A percentile compares a stretch with the other conserved stretches of the same genome.
Evolutionary conservation across 345 rosid species (phyloP).

Genomic region (Camelina sativa): DNA sequence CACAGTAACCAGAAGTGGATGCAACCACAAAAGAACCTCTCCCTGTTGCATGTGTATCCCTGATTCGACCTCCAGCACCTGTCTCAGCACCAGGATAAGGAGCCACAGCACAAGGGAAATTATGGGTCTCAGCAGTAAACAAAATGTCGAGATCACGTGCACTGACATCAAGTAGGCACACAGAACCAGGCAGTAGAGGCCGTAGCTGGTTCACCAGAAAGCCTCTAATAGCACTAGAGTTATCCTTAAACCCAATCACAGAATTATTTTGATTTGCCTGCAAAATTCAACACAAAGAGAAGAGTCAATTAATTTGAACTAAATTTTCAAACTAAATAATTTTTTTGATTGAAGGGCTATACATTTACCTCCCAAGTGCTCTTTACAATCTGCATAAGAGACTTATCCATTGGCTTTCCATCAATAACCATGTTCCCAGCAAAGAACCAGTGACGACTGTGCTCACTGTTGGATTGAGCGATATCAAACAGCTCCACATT

Average conservation of each 20-base stretch:
- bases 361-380: constrained; percentile 82
- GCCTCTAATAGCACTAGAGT: constrained; percentile 93
- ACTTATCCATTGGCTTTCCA: constrained; percentile 76
- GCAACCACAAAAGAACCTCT: constrained; percentile 90
- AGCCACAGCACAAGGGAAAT: constrained; percentile 98
- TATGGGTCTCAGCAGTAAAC: constrained; percentile 96
- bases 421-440: constrained; percentile 86
- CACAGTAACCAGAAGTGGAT: constrained; percentile 86
- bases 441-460: constrained; percentile 95
- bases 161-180: constrained; percentile 58
- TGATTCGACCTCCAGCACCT: constrained; percentile 95
- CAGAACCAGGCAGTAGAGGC: constrained; percentile 71
- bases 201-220: constrained; percentile 71
- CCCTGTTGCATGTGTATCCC: constrained; percentile 99
- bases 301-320: not conserved
- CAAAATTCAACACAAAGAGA: constrained; percentile 25
- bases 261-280: constrained; percentile 82
- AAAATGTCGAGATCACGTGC: constrained; percentile 72
- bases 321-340: not conserved
- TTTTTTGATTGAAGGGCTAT: constrained; percentile 45
- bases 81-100: constrained; percentile 99
- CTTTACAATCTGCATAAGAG: constrained; percentile 95
- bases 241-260: constrained; percentile 92
- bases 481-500: constrained; percentile 94
- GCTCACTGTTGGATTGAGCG: constrained; percentile 96